A percentile compares a stretch with the other conserved stretches of the same genome.
phyloP scores from a whole-genome alignment of 306 rosid genomes.

The Neltuma alba region DNA sequence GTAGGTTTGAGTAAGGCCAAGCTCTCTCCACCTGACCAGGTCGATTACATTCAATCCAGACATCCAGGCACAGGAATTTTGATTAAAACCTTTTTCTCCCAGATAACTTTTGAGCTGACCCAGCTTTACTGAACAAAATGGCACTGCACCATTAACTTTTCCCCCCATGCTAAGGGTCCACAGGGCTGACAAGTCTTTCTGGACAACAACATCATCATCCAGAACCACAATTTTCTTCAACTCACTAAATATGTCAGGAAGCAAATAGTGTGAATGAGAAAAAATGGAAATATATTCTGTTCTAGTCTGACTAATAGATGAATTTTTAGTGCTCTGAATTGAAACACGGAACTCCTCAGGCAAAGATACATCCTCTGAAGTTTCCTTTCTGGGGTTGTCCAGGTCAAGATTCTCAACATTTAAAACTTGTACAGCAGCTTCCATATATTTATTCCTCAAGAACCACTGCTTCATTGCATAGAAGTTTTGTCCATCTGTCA shows the following conservation, averaged over 20 bases:
- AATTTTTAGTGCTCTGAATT: conserved; percentile 49
- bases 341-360: conserved; percentile 89
- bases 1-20: conserved; percentile 77
- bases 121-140: conserved; percentile 72
- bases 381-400: conserved; percentile 42
- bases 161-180: conserved; percentile 84
- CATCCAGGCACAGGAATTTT: conserved; percentile 84
- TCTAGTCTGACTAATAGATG: conserved; percentile 49
- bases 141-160: conserved; percentile 88
- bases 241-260: conserved; percentile 78
- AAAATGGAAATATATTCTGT: conserved; percentile 89
- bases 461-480: conserved; percentile 95
- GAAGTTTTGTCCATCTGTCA: conserved; percentile 87
- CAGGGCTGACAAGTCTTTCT: conserved; percentile 79
- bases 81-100: conserved; percentile 54
- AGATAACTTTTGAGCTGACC: conserved; percentile 66
- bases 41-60: conserved; percentile 91
- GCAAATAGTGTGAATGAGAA: conserved; percentile 85
- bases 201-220: conserved; percentile 92
- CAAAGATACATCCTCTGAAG: conserved; percentile 47
- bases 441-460: conserved; percentile 63
- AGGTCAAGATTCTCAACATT: conserved; percentile 71
- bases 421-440: conserved; percentile 76
- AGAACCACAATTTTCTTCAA: conserved; percentile 83
- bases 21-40: conserved; percentile 87